Base-by-base conservation (phyloP, 192 early-diverging fungal genomes). In the Gryganskiella cystojenkinii region DNA sequence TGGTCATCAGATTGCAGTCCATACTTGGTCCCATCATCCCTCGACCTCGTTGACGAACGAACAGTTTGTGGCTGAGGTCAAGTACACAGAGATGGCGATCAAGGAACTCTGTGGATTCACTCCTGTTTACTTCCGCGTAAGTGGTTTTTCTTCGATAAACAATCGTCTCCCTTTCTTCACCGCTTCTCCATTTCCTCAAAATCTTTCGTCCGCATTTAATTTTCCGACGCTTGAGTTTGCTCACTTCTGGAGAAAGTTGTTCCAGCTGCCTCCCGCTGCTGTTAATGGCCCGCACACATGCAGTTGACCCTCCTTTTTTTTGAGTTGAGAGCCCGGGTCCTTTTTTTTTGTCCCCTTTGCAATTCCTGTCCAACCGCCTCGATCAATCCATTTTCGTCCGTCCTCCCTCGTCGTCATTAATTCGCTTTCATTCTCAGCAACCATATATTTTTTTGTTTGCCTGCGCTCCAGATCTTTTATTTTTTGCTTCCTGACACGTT, bases 31-130 rank as follows among this genome's bases (percentile, higher is more conserved):
- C 13, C 92, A 93, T 56, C 65, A 79, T 24, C 83, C 81, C 15
- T 57, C 86, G 8, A 90, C 91, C 42, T 71, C 85, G 3, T 61
- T 88, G 50, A 85, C 88, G 10, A 92, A 90, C 42, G 90, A 87
- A 52, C 86, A 89, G 52, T 86, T 93, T 35, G 74, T 92, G 44
- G 86, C 87, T 53, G 91, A 93, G 73, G 40, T 92, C 47, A 82
- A 86, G 56, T 91, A 87, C 79, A 90, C 86, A 7, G 91, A 87
- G 64, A 56, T 76, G 56, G 83, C 82, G 20, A 86, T 88, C 61
- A 82, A 83, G 49, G 81, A 86, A 37, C 66, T 83, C 57, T 83
- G 78, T 46, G 86, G 86, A 34, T 67, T 82, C 24, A 71, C 70
- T 40, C 86, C 86, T 51, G 69, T 56, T 11, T 81, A 85, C 47